Evolutionary conservation across 139 green algal genomes (phyloP).

Genomic region (Pseudopediastrum boryanum): DNA sequence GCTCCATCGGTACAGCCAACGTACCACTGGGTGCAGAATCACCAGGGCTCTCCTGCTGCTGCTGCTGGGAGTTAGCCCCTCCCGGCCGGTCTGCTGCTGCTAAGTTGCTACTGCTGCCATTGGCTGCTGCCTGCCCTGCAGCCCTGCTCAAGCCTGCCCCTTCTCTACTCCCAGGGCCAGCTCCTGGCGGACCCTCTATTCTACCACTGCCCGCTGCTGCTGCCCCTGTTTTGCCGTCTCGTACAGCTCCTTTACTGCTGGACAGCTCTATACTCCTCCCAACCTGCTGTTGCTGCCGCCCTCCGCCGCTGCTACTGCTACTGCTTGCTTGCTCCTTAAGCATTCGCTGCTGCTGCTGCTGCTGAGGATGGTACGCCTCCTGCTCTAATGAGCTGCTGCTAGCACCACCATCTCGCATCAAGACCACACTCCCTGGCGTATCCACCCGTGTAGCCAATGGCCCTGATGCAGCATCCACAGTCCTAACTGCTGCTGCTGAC

Average conservation of each 20-base stretch:
- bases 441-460: slow-evolving; percentile 26
- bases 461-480: slow-evolving; percentile 21
- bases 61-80: not conserved
- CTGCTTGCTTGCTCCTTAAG: not conserved
- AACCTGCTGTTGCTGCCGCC: not conserved
- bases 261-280: too few species aligned
- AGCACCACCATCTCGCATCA: slow-evolving; percentile 30
- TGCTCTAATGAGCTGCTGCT: slow-evolving; percentile 9
- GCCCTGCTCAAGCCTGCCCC: too few species aligned
- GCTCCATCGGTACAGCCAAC: too few species aligned
- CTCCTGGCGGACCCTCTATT: not conserved
- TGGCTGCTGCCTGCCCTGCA: not conserved
- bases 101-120: not conserved
- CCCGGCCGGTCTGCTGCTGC: slow-evolving; percentile 7
- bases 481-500: not conserved
- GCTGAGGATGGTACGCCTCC: slow-evolving; percentile 12
- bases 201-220: not conserved
- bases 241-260: too few species aligned
- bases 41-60: slow-evolving; percentile 19
- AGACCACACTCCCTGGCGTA: slow-evolving; percentile 10
- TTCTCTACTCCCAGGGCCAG: not conserved
- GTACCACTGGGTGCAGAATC: slow-evolving; percentile 15
- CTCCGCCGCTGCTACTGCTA: not conserved
- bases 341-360: slow-evolving; percentile 9
- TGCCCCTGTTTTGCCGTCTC: not conserved